Conservation (phyloP, 805 yeast genomes). For the Yamadazyma tumulicola region DNA sequence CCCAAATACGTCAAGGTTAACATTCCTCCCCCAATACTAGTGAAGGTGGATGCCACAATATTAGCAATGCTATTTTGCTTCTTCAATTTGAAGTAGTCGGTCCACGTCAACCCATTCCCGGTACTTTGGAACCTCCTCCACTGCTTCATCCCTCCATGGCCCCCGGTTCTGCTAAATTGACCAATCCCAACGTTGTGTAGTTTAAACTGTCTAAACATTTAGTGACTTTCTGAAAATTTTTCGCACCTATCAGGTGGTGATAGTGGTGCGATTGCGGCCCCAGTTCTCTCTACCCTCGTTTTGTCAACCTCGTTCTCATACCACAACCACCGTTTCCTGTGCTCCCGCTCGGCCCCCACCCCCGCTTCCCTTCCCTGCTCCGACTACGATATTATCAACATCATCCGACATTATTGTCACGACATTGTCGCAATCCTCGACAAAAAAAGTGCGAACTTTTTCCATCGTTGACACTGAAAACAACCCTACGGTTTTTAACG, state of each 20-base stretch:
- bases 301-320: no score
- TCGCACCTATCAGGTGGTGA: neutral
- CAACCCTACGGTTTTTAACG: no score
- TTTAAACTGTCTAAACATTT: neutral
- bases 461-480: no score
- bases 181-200: neutral
- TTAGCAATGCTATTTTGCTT: constrained; percentile 72
- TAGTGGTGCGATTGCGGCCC: no score
- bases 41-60: constrained; percentile 59
- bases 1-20: constrained; percentile 75
- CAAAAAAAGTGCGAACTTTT: no score
- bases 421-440: no score
- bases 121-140: constrained; percentile 5
- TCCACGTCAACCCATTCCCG: constrained; percentile 56
- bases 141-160: neutral
- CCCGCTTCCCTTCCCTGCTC: no score
- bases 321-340: no score
- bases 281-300: no score
- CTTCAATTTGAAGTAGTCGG: constrained; percentile 71
- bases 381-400: no score
- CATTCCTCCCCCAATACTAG: constrained; percentile 64
- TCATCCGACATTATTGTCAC: no score
- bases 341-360: no score
- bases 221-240: constrained; percentile 1
- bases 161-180: neutral